Evolutionary conservation across 305 asterid genomes (phyloP).

Genomic region (Fraxinus albicans): DNA sequence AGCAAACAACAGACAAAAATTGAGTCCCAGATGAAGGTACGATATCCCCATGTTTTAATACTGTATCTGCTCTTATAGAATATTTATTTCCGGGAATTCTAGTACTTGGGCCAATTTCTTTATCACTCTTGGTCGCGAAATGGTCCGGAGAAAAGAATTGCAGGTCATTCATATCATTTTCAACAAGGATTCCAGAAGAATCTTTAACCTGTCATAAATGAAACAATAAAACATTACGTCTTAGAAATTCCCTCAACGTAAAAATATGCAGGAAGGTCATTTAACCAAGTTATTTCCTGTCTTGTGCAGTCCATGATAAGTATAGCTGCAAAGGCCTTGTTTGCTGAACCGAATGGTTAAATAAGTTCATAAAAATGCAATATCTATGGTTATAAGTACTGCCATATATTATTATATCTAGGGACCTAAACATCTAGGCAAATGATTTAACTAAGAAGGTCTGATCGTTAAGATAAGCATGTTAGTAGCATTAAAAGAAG

Average conservation of each 20-base stretch:
- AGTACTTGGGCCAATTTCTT: slow-evolving; percentile 40
- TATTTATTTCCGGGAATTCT: slow-evolving; percentile 41
- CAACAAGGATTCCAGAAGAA: slow-evolving; percentile 56
- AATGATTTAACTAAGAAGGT: not conserved
- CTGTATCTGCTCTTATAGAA: slow-evolving; percentile 43
- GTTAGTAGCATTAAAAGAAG: not conserved
- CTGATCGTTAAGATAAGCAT: not conserved
- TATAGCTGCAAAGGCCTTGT: not conserved
- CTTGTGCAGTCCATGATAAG: not conserved
- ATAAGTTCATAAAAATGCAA: not conserved
- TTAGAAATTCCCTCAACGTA: not conserved
- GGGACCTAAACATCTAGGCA: slow-evolving; percentile 4
- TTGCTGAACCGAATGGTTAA: not conserved
- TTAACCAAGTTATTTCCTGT: not conserved
- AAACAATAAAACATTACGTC: slow-evolving; percentile 17
- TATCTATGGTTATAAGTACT: not conserved
- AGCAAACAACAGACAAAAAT: slow-evolving; percentile 48
- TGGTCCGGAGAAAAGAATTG: slow-evolving; percentile 69
- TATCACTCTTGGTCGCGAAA: slow-evolving; percentile 44
- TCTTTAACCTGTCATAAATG: slow-evolving; percentile 49
- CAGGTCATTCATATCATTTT: slow-evolving; percentile 53
- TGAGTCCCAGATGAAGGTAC: slow-evolving; percentile 46
- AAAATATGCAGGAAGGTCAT: not conserved
- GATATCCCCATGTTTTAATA: slow-evolving; percentile 36
- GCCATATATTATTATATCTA: not conserved